These are phyloP conservation scores for Scheffersomyces coipomensis DNA, from an alignment of 805 yeast genomes.

Conservation along the genomic window DNA sequence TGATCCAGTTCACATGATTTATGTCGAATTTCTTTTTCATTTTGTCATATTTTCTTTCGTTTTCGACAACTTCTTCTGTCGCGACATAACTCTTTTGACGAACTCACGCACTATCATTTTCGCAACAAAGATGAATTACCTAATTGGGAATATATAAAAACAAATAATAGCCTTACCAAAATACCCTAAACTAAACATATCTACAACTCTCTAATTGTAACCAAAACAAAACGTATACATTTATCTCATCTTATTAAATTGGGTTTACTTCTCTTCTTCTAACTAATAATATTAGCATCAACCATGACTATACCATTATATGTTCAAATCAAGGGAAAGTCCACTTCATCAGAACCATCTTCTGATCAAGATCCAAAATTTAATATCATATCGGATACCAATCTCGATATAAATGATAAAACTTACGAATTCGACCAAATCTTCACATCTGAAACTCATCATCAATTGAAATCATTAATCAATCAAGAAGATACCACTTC, in stretches of 20 bases:
- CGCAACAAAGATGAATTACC: slow-evolving; percentile 1
- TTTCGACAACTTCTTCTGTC: no score
- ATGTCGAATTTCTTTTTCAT: background rate
- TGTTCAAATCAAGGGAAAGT: slow-evolving; percentile 21
- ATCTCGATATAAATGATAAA: slow-evolving; percentile 17
- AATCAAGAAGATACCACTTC: slow-evolving; percentile 1
- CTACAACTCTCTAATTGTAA: no score
- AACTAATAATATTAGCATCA: background rate
- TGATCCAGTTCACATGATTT: no score
- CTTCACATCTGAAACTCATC: slow-evolving; percentile 7
- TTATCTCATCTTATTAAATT: background rate
- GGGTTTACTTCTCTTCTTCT: background rate
- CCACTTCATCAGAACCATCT: no score
- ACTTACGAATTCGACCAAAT: slow-evolving; percentile 20
- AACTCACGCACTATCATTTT: no score
- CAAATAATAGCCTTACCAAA: no score
- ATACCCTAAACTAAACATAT: no score
- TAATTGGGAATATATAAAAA: slow-evolving; percentile 4
- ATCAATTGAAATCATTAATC: background rate
- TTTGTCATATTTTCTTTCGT: background rate
- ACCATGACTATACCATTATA: slow-evolving; percentile 23
- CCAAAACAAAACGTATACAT: background rate
- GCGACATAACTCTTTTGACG: no score
- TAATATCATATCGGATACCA: slow-evolving; percentile 8
- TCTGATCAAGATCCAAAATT: slow-evolving; percentile 6